Evolutionary conservation across 352 stramenopile species (phyloP).

Genomic region (Globisporangium spinosum): DNA sequence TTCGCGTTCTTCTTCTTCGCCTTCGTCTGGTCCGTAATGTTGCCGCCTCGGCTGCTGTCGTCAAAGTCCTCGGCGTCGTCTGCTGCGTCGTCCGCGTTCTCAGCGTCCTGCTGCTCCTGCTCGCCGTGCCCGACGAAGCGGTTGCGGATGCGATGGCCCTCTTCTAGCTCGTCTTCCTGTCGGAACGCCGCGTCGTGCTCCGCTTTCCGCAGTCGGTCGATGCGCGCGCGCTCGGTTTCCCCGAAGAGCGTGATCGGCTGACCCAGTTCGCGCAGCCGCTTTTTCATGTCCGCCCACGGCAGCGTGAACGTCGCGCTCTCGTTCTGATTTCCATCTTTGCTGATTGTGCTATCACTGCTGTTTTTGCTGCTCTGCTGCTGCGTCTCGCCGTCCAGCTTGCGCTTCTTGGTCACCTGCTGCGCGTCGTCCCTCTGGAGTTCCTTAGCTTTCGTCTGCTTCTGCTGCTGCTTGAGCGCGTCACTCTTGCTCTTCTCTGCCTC

Average conservation of each 20-base stretch:
- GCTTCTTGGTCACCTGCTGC: slow-evolving; percentile 38
- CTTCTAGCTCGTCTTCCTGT: slow-evolving; percentile 67
- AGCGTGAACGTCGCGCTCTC: slow-evolving; percentile 32
- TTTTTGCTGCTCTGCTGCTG: slow-evolving; percentile 3
- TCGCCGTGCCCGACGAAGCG: slow-evolving; percentile 46
- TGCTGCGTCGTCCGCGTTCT: slow-evolving; percentile 30
- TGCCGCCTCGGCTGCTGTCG: slow-evolving; percentile 21
- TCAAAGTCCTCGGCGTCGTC: slow-evolving; percentile 40
- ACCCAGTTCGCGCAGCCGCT: slow-evolving; percentile 72
- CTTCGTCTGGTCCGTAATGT: not conserved
- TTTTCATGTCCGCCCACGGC: slow-evolving; percentile 73
- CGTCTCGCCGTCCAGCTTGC: slow-evolving; percentile 28
- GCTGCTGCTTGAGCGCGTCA: slow-evolving; percentile 12
- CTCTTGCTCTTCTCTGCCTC: slow-evolving; percentile 24
- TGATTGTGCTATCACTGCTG: not conserved
- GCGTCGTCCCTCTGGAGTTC: not conserved
- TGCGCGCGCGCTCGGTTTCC: slow-evolving; percentile 59
- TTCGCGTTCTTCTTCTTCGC: slow-evolving; percentile 2
- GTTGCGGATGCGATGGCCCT: slow-evolving; percentile 76
- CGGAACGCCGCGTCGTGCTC: slow-evolving; percentile 66
- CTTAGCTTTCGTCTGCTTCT: not conserved
- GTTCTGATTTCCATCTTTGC: not conserved
- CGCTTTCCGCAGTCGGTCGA: slow-evolving; percentile 54
- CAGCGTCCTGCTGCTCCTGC: slow-evolving; percentile 27
- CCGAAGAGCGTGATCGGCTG: slow-evolving; percentile 88